Conservation (phyloP, 1,139 yeast species). For the Kodamaea derodonti region DNA sequence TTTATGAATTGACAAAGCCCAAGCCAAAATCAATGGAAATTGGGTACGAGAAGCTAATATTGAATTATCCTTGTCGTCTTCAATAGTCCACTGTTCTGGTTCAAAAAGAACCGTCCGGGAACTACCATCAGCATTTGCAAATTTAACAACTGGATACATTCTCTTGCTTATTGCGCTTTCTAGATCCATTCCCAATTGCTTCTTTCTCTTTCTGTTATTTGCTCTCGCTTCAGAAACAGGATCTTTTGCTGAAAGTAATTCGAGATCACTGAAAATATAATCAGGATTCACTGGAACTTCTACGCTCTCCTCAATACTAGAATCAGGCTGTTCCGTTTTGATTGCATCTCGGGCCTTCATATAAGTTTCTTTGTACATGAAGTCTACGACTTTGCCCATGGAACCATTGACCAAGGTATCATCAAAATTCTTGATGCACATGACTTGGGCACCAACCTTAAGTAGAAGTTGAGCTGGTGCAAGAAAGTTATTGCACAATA, state of each 20-base stretch:
- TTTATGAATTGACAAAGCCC: slow-evolving; percentile 95
- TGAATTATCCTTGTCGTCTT: slow-evolving; percentile 30
- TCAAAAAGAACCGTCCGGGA: slow-evolving; percentile 60
- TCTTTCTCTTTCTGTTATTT: slow-evolving; percentile 9
- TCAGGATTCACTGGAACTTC: slow-evolving; percentile 5
- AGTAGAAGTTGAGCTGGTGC: slow-evolving; percentile 63
- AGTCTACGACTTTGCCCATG: slow-evolving; percentile 66
- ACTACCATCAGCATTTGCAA: slow-evolving; percentile 64
- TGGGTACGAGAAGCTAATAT: slow-evolving; percentile 42
- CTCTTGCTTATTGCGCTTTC: slow-evolving; percentile 29
- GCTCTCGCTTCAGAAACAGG: slow-evolving; percentile 4
- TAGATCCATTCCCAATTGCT: slow-evolving; percentile 24
- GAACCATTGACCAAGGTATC: slow-evolving; percentile 89
- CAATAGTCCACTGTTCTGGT: slow-evolving; percentile 43
- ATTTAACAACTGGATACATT: slow-evolving; percentile 72
- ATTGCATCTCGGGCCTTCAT: slow-evolving; percentile 17
- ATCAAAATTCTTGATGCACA: slow-evolving; percentile 91
- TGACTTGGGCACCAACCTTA: slow-evolving; percentile 88
- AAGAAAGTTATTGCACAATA: slow-evolving; percentile 58
- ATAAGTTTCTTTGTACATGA: slow-evolving; percentile 36
- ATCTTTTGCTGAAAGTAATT: slow-evolving; percentile 4
- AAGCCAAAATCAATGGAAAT: slow-evolving; percentile 82
- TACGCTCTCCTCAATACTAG: neutral
- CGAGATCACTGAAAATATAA: slow-evolving; percentile 7
- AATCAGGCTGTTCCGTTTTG: slow-evolving; percentile 2